These are phyloP conservation scores for Colletotrichum coccodes DNA, from an alignment of 2,329 filamentous ascomycete genomes.

Conservation along the genomic window DNA sequence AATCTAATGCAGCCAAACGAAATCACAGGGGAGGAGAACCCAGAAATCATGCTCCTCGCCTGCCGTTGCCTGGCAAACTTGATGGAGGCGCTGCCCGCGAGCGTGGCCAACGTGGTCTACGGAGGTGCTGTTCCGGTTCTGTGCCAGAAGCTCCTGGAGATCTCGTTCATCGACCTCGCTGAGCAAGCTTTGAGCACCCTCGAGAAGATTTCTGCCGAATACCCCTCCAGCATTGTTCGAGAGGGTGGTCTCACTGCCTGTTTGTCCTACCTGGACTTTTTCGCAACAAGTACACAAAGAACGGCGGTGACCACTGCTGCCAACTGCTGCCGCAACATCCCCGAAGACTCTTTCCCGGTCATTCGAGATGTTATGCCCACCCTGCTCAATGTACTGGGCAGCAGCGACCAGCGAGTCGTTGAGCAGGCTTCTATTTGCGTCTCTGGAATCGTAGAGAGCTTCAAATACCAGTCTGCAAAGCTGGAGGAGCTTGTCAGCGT, in stretches of 20 bases:
- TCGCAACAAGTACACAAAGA: slow-evolving; percentile 94
- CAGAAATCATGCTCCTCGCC: slow-evolving; percentile 96
- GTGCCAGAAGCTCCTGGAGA: slow-evolving; percentile 94
- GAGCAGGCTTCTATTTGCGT: slow-evolving; percentile 97
- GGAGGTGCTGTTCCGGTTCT: slow-evolving; percentile 95
- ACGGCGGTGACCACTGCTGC: slow-evolving; percentile 97
- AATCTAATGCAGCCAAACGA: slow-evolving; percentile 91
- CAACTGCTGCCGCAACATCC: slow-evolving; percentile 97
- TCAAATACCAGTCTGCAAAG: slow-evolving; percentile 87
- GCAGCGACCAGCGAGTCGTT: slow-evolving; percentile 95
- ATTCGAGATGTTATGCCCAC: slow-evolving; percentile 97
- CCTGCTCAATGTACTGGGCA: slow-evolving; percentile 86
- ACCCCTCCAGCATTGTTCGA: slow-evolving; percentile 92
- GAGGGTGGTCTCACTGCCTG: slow-evolving; percentile 97
- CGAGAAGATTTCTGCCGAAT: slow-evolving; percentile 97
- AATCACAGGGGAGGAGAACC: slow-evolving; percentile 84
- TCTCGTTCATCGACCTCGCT: slow-evolving; percentile 95
- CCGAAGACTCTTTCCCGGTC: slow-evolving; percentile 90
- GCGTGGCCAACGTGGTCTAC: slow-evolving; percentile 95
- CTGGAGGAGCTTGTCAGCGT: slow-evolving; percentile 93
- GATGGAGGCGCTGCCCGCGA: slow-evolving; percentile 95
- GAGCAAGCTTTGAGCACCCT: slow-evolving; percentile 97
- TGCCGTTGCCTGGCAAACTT: slow-evolving; percentile 96
- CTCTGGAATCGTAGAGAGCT: slow-evolving; percentile 95
- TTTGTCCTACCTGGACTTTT: slow-evolving; percentile 95